Evolutionary conservation across 2,329 filamentous ascomycete genomes (phyloP).

Genomic region (Lasiodiplodia hormozganensis): DNA sequence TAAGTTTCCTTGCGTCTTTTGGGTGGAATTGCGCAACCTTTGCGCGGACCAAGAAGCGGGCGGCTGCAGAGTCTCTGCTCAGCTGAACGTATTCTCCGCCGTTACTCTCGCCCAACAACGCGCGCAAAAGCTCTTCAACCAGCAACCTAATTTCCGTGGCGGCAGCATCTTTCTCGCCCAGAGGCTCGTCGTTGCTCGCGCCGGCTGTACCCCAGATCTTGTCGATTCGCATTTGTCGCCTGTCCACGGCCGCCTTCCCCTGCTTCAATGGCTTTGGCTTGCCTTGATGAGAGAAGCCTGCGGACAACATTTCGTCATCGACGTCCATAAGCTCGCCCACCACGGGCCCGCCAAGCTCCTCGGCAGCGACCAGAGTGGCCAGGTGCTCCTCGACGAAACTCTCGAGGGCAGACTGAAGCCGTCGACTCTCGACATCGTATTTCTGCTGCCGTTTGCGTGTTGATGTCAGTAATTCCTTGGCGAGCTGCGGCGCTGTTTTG

Average conservation of each 20-base stretch:
- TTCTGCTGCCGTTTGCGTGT: slow-evolving; percentile 64
- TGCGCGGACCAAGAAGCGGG: slow-evolving; percentile 60
- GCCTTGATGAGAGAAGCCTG: slow-evolving; percentile 62
- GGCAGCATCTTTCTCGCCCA: slow-evolving; percentile 56
- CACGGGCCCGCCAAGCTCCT: slow-evolving; percentile 82
- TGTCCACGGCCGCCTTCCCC: slow-evolving; percentile 39
- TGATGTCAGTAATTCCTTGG: slow-evolving; percentile 67
- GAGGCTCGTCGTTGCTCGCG: slow-evolving; percentile 32
- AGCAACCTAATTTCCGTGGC: slow-evolving; percentile 56
- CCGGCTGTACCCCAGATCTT: slow-evolving; percentile 52
- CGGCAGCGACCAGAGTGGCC: slow-evolving; percentile 78
- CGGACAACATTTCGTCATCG: slow-evolving; percentile 60
- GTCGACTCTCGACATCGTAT: slow-evolving; percentile 67
- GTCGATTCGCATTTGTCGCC: slow-evolving; percentile 59
- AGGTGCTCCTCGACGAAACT: slow-evolving; percentile 75
- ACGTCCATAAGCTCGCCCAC: slow-evolving; percentile 76
- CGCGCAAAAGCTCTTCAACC: slow-evolving; percentile 55
- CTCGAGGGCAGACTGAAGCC: slow-evolving; percentile 69
- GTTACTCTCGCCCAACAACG: slow-evolving; percentile 43
- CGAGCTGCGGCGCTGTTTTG: slow-evolving; percentile 67
- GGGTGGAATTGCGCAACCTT: slow-evolving; percentile 65
- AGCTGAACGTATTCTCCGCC: slow-evolving; percentile 57
- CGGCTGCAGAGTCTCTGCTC: slow-evolving; percentile 58
- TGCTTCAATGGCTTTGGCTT: slow-evolving; percentile 50
- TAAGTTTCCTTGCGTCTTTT: slow-evolving; percentile 58